Evolutionary conservation across 2,329 filamentous ascomycete genomes (phyloP), one percentile per base, ranked within the genome.

Genomic region (Xylaria hypoxylon): DNA sequence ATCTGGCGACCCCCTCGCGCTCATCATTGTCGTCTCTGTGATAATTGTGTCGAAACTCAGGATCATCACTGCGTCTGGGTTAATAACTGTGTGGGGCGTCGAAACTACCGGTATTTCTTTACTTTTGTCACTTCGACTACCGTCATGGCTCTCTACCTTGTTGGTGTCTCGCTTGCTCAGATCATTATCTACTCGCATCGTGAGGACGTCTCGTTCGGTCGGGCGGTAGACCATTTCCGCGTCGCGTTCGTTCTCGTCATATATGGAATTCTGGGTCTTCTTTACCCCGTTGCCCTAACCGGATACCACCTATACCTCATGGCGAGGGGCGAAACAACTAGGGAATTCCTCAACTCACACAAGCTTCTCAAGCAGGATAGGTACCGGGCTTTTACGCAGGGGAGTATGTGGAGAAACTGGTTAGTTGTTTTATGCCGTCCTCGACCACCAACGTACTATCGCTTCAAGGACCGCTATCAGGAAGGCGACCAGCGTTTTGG

Each of bases 31-130:
- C 92, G 96, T 64, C 87, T 97, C 31, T 99, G 96, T 81, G 95
- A 99, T 80, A 97, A 96, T 79, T 99, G 96, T 78, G 88, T 99
- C 67, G 96, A 99, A 79, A 97, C 94, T 0, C 93, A 97, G 72
- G 96, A 99, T 76, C 96, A 99, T 76, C 96, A 99, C 80, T 99
- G 96, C 76, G 94, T 98, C 17, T 99, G 96, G 96, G 87, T 99
- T 70, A 99, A 99, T 81, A 99, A 99, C 79, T 99, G 96, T 72
- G 91, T 99, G 56, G 96, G 96, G 48, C 91, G 95, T 71, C 92
- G 96, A 74, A 99, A 99, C 81, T 99, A 99, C 81, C 93, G 96
- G 70, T 98, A 95, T 79, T 99, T 99, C 80, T 97, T 98, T 78
- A 87, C 92, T 11, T 99, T 97, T 79, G 90, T 99, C 70, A 89